These are phyloP conservation scores for Cantharellus anzutake DNA, from an alignment of 768 basidiomycete genomes.

Conservation along the genomic window DNA sequence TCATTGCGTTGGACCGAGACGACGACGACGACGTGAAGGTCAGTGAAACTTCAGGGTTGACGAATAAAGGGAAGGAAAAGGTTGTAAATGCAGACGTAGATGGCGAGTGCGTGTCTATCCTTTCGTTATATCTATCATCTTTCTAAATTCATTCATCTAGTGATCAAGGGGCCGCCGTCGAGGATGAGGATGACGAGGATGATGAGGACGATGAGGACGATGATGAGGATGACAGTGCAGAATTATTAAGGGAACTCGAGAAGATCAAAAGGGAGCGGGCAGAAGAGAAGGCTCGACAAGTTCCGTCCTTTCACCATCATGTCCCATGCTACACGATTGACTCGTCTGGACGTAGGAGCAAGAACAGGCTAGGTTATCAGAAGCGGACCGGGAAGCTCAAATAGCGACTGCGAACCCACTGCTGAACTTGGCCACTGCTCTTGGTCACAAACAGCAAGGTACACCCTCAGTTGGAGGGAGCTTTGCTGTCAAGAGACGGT, in stretches of 20 bases:
- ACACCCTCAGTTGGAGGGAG: constrained; percentile 61
- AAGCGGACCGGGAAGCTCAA: constrained; percentile 44
- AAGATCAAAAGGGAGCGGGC: constrained; percentile 95
- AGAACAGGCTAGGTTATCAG: constrained; percentile 38
- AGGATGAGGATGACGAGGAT: constrained; percentile 18
- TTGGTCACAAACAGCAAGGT: constrained; percentile 50
- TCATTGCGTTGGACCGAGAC: constrained; percentile 75
- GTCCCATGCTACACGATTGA: not conserved
- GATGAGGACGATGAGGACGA: constrained; percentile 11
- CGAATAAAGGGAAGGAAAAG: constrained; percentile 1
- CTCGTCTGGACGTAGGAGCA: constrained; percentile 29
- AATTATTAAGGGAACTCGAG: constrained; percentile 88
- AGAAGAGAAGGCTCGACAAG: constrained; percentile 62
- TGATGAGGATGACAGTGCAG: constrained; percentile 84
- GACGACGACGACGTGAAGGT: constrained; percentile 51
- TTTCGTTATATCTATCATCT: too few species aligned
- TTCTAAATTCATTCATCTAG: not conserved
- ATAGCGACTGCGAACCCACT: constrained; percentile 79
- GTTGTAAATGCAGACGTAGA: constrained; percentile 11
- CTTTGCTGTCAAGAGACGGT: constrained; percentile 80
- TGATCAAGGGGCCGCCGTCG: constrained; percentile 12
- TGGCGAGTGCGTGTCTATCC: constrained; percentile 14
- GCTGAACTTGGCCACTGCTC: constrained; percentile 75
- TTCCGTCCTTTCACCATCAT: constrained; percentile 8
- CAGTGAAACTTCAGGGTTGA: constrained; percentile 11